phyloP scores from a whole-genome alignment of 805 yeast genomes.

The Kazachstania taianensis region DNA sequence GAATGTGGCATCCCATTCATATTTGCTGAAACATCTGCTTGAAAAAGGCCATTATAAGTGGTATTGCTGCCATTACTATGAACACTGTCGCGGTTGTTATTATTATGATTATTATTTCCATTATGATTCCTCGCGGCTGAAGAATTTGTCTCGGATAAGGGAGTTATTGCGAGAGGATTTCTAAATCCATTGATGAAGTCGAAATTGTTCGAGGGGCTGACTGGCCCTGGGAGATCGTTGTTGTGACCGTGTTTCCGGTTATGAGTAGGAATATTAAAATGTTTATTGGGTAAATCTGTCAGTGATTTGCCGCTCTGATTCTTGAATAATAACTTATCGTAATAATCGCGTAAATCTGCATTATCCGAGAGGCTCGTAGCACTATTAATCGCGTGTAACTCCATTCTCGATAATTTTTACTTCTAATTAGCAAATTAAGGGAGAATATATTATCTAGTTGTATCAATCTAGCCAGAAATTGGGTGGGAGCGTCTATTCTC shows the following conservation, averaged over 20 bases:
- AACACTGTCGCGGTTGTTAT: too few species aligned
- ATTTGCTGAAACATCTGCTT: neutral
- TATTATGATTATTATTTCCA: too few species aligned
- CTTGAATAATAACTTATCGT: constrained; percentile 24
- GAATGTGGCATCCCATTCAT: neutral
- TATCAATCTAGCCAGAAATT: too few species aligned
- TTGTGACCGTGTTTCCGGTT: neutral
- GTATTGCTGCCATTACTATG: neutral
- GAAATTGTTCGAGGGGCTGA: constrained; percentile 2
- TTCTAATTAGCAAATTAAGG: too few species aligned
- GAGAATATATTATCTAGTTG: too few species aligned
- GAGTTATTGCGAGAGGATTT: constrained; percentile 7
- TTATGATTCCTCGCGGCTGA: too few species aligned
- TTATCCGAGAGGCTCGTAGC: constrained; percentile 26
- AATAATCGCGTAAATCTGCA: constrained; percentile 22
- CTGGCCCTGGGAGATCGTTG: neutral
- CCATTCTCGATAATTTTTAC: constrained; percentile 5
- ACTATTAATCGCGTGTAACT: constrained; percentile 24
- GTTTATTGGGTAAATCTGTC: constrained; percentile 20
- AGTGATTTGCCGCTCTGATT: constrained; percentile 26
- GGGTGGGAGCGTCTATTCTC: too few species aligned
- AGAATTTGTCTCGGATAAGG: too few species aligned
- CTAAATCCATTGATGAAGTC: constrained; percentile 22
- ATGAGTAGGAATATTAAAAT: constrained; percentile 2
- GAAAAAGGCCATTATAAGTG: neutral